These are phyloP conservation scores for Tulasnella sp. DNA, from an alignment of 768 basidiomycete species.

Conservation along the genomic window DNA sequence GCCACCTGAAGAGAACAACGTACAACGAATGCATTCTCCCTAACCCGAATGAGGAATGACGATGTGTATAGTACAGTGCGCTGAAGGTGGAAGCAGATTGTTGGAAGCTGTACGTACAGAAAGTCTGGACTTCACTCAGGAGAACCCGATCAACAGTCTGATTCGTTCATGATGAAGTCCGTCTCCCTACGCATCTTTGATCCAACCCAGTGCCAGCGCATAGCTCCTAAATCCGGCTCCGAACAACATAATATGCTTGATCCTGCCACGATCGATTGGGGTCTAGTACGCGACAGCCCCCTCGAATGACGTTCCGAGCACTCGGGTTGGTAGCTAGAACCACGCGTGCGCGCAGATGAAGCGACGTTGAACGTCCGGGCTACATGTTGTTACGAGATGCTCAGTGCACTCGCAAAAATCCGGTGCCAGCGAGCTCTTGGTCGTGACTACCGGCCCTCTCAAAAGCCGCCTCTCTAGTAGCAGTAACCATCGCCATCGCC, in stretches of 20 bases:
- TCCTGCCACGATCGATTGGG: background rate
- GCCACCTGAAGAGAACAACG: background rate
- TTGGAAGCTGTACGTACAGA: too few relatives aligned
- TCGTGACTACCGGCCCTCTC: background rate
- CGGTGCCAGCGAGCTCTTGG: background rate
- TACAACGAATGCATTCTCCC: background rate
- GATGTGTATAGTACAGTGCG: background rate
- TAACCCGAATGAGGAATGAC: background rate
- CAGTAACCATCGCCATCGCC: background rate
- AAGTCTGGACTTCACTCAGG: background rate
- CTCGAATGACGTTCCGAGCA: background rate
- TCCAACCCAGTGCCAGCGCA: background rate
- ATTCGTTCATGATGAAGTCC: background rate
- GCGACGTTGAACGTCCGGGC: background rate
- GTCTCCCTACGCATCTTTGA: too few relatives aligned
- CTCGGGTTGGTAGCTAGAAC: background rate
- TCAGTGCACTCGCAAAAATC: background rate
- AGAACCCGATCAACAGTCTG: background rate
- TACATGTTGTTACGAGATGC: background rate
- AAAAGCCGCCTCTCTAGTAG: background rate
- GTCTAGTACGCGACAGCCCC: background rate
- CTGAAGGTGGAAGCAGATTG: too few relatives aligned
- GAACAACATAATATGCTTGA: background rate
- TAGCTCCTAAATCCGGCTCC: background rate
- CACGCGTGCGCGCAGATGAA: background rate